These are phyloP conservation scores for Aspergillus clavatus DNA, from an alignment of 2,329 filamentous ascomycete species.

Conservation along the genomic window DNA sequence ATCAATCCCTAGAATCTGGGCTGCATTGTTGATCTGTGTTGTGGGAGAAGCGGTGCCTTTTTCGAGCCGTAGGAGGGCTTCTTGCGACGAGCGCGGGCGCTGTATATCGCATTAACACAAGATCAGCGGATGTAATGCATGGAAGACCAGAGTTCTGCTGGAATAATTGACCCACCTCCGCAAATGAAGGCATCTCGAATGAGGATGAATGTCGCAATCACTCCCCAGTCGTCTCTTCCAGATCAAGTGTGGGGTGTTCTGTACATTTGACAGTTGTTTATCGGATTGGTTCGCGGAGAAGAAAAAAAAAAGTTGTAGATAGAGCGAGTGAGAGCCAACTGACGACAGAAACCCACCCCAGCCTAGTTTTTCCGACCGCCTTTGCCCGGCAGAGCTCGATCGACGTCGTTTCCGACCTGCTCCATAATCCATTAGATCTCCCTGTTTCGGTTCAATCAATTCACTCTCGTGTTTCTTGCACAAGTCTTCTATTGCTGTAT, in stretches of 20 bases:
- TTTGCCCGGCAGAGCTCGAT: slow-evolving; percentile 28
- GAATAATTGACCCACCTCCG: slow-evolving; percentile 29
- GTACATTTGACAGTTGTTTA: neutral
- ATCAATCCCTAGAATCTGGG: slow-evolving; percentile 40
- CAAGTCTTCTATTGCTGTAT: slow-evolving; percentile 12
- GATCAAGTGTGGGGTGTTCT: neutral
- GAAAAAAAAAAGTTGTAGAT: slow-evolving; percentile 21
- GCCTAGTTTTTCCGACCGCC: slow-evolving; percentile 38
- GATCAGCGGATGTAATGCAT: neutral
- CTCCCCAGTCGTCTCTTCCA: neutral
- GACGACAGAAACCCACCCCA: slow-evolving; percentile 6
- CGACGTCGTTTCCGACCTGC: slow-evolving; percentile 13
- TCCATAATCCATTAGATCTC: slow-evolving; percentile 10
- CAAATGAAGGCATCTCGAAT: slow-evolving; percentile 32
- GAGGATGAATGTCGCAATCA: slow-evolving; percentile 8
- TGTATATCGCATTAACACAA: slow-evolving; percentile 18
- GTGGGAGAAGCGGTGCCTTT: slow-evolving; percentile 37
- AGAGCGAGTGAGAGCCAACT: slow-evolving; percentile 4
- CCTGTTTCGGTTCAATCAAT: slow-evolving; percentile 5
- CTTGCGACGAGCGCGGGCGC: slow-evolving; percentile 39
- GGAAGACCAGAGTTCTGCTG: slow-evolving; percentile 3
- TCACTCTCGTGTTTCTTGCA: slow-evolving; percentile 17
- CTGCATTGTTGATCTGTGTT: slow-evolving; percentile 40
- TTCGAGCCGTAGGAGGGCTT: slow-evolving; percentile 43
- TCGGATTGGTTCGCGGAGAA: slow-evolving; percentile 12